phyloP scores from a whole-genome alignment of 139 green algal genomes.

The Chlorella sp. region DNA sequence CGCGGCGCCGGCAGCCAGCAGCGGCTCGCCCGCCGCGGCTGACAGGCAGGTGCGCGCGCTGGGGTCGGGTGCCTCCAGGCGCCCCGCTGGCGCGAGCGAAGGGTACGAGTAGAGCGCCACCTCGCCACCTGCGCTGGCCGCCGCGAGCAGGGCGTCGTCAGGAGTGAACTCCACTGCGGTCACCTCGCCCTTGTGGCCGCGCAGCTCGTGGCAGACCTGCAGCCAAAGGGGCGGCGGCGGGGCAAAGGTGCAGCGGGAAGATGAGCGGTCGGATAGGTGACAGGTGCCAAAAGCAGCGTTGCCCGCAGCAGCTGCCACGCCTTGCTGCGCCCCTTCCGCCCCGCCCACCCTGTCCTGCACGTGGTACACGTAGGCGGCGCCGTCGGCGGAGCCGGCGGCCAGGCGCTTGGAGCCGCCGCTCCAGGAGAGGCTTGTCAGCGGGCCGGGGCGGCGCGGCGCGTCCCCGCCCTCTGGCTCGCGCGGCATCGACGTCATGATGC shows the following conservation, averaged over 20 bases:
- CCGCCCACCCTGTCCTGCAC: constrained; percentile 27
- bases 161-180: constrained; percentile 24
- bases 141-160: constrained; percentile 8
- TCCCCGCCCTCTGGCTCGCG: neutral
- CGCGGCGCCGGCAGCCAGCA: constrained; percentile 9
- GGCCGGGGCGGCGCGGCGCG: neutral
- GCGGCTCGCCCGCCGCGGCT: neutral
- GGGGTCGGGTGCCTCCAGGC: too few relatives aligned
- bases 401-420: constrained; percentile 40
- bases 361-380: constrained; percentile 27
- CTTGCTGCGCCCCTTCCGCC: neutral
- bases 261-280: neutral
- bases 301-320: neutral
- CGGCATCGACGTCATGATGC: constrained; percentile 30
- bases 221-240: neutral
- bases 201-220: neutral
- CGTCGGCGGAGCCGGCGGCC: constrained; percentile 19
- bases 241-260: neutral
- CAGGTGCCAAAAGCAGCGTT: neutral
- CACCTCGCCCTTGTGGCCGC: constrained; percentile 7
- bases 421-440: constrained; percentile 33
- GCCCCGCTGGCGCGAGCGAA: too few relatives aligned
- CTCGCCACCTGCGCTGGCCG: constrained; percentile 1
- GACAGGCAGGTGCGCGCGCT: too few relatives aligned
- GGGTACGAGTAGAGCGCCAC: constrained; percentile 8